Evolutionary conservation across 306 rosid genomes (phyloP), one percentile per base, ranked within the genome.

Genomic region (Datisca glomerata): DNA sequence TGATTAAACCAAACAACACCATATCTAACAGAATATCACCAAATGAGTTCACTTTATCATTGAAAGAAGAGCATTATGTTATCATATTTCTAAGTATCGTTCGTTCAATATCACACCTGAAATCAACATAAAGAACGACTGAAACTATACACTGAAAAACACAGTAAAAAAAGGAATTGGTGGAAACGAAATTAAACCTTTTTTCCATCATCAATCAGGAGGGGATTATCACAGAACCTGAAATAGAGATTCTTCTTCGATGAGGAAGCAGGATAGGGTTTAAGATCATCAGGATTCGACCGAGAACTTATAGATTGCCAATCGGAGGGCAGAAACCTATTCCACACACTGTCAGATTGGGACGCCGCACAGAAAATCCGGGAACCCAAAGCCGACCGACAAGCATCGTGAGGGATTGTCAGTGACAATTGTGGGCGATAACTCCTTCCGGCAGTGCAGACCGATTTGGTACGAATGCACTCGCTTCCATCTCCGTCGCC

Each of bases 371-470:
- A 19, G 33, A 54, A 54, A 29, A 10, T 12, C 12, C 23, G 43
- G 16, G 60, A 43, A 42, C 41, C 60, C 17, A 6, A 21, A 20
- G 49, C 6, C 7, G 35, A 21, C 32, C 43, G 13, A 18, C 50
- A 43, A 4, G n/a, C 60, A 21, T 54, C 60, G 2, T 14, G 22
- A 3, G 60, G 49, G 15, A 12, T 21, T 1, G 60, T 54, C 4
- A 32, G 41, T 9, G 60, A 54, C 12, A 54, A 32, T 29, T 42
- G 42, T 54, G 2, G 2, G 60, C 41, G 9, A 43, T 16, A 9
- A 32, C 29, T 54, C 42, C 60, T 43, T 54, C 60, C 7, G 60
- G 60, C 22, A 54, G 21, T 8, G 22, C 24, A 10, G 43, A 21
- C n/a, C n/a, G n/a, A n/a, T n/a, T n/a, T n/a, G n/a, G n/a, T n/a